Conservation (phyloP, 345 rosid species). For the Punica granatum region DNA sequence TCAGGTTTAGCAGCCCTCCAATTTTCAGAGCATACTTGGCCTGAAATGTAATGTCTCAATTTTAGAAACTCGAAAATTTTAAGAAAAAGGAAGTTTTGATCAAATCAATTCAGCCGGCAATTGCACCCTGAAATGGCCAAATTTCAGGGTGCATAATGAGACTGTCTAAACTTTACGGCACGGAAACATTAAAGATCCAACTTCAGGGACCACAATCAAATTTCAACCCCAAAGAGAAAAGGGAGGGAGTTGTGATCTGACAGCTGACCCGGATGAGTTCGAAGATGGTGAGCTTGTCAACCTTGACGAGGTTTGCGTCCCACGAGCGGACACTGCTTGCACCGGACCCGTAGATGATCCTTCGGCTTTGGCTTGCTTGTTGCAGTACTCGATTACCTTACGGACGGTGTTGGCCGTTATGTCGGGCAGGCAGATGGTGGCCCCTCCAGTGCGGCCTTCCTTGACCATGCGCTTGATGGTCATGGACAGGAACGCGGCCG, state of each 20-base stretch:
- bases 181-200: neutral
- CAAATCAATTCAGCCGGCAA: no score
- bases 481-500: conserved; percentile 45
- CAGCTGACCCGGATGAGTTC: conserved; percentile 50
- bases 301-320: conserved; percentile 51
- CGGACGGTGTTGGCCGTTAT: conserved; percentile 52
- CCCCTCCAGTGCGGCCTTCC: conserved; percentile 35
- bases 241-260: neutral
- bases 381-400: conserved; percentile 70
- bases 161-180: no score
- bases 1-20: conserved; percentile 47
- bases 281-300: conserved; percentile 47
- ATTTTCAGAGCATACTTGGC: conserved; percentile 68
- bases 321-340: conserved; percentile 28
- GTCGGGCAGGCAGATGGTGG: conserved; percentile 50
- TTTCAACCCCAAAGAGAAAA: no score
- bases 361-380: conserved; percentile 51
- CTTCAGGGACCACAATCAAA: neutral
- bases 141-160: no score
- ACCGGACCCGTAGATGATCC: conserved; percentile 10
- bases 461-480: conserved; percentile 63
- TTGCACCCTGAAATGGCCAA: no score
- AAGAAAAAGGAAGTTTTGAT: no score
- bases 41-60: conserved; percentile 14
- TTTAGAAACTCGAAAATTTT: no score